phyloP scores from a whole-genome alignment of 73 alveolate genomes.

The Tetrahymena elliotti region DNA sequence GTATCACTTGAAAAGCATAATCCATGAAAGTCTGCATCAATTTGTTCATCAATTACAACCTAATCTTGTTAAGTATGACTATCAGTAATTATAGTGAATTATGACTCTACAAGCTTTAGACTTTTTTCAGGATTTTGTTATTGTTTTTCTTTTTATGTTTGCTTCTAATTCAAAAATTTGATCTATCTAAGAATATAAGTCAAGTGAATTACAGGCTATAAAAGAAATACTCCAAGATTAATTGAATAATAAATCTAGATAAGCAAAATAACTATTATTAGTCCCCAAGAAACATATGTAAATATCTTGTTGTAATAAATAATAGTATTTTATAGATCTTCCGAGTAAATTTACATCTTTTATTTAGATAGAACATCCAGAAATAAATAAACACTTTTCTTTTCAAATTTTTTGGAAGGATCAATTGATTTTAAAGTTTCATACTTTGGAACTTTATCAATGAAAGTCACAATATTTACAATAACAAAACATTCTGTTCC shows the following conservation, averaged over 20 bases:
- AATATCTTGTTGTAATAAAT: neutral
- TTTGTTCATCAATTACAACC: neutral
- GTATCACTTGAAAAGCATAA: neutral
- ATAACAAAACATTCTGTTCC: neutral
- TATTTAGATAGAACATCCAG: neutral
- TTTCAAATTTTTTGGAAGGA: neutral
- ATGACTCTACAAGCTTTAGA: neutral
- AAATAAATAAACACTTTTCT: neutral
- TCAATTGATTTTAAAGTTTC: neutral
- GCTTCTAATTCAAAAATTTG: neutral
- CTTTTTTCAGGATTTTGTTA: neutral
- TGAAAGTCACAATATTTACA: neutral
- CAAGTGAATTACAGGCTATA: neutral
- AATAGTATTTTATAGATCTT: neutral
- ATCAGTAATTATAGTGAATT: neutral
- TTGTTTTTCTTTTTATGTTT: neutral
- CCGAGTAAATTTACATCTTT: neutral
- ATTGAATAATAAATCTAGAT: neutral
- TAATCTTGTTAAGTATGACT: neutral
- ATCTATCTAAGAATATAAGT: neutral
- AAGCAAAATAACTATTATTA: neutral
- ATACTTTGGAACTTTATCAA: neutral
- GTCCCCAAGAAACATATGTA: neutral
- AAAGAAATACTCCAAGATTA: neutral
- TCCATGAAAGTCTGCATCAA: neutral